Conservation (phyloP, 2,329 filamentous ascomycete species). For the Trichoderma koningii region DNA sequence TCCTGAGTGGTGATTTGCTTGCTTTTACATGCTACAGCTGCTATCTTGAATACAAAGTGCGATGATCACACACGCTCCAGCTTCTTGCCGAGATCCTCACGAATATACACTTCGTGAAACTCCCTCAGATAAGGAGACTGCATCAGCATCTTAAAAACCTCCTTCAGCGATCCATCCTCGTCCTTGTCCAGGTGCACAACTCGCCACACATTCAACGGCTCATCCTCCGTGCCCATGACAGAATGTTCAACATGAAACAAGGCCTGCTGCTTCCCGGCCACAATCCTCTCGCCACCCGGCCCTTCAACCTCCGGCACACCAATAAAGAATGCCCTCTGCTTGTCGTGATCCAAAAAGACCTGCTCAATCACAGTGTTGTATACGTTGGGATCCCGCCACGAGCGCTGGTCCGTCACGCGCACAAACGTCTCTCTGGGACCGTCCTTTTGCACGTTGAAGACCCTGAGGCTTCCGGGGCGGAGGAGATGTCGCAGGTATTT, state of each 20-base stretch:
- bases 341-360: conserved; percentile 28
- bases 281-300: conserved; percentile 27
- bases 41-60: too few species aligned
- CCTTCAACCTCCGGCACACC: conserved; percentile 27
- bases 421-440: conserved; percentile 29
- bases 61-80: conserved; percentile 1
- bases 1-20: too few species aligned
- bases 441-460: conserved; percentile 27
- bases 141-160: background rate
- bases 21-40: too few species aligned
- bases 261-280: conserved; percentile 28
- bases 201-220: conserved; percentile 28
- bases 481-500: conserved; percentile 28
- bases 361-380: conserved; percentile 29
- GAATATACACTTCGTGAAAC: conserved; percentile 28
- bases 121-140: conserved; percentile 23
- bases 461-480: conserved; percentile 27
- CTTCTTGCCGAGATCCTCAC: conserved; percentile 26
- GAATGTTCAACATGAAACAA: conserved; percentile 30
- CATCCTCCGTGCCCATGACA: conserved; percentile 15
- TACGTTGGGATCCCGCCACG: conserved; percentile 48
- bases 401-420: conserved; percentile 63
- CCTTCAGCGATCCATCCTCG: conserved; percentile 16
- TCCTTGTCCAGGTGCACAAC: conserved; percentile 27
- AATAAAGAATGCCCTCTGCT: conserved; percentile 27